Evolutionary conservation across 1,284 basidiomycete species (phyloP), one percentile per base, ranked within the genome.

Genomic region (Leccinum variabile): DNA sequence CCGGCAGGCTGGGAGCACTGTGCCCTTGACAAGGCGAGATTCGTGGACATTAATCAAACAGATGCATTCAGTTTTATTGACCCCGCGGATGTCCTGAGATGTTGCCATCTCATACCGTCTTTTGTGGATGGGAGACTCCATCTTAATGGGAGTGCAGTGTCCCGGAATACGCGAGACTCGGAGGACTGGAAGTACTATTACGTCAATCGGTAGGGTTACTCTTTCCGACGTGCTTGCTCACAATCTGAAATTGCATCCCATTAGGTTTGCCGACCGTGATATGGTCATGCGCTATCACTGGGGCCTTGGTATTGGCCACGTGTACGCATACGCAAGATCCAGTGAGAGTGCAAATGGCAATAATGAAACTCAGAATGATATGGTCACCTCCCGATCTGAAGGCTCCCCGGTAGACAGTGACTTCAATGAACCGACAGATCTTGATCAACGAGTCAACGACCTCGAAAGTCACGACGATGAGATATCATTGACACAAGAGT

Each of bases 251-350:
- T 50, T 50, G n/a, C 11, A 49, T 44, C 46, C 13, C n/a, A 11
- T 13, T 39, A 65, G 64, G 1, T 65, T 65, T 41, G 49, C 54
- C 13, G 64, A 65, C 44, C 59, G 37, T 6, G 63, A 65, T 3
- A 65, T 65, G 63, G 16, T 61, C 13, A 59, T 65, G 57, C 25
- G 53, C 5, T 65, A 65, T 3, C 32, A 60, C 14, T 60, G 54
- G 22, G 59, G 59, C 8, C 33, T 56, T 11, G 46, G 46, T 50
- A 22, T 49, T 49, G 46, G 46, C 22, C 46, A 49, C 10, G 11
- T 49, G 46, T 49, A 49, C 11, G 46, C 46, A 25, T 25, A 49
- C 11, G 7, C 44, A 46, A 46, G 44, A 22, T 10, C 18, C 16
- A n/a, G 39, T n/a, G 44, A 46, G 18, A 22, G 44, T 46, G 46